Conservation (phyloP, 345 rosid species). For the Acer yangbiense region DNA sequence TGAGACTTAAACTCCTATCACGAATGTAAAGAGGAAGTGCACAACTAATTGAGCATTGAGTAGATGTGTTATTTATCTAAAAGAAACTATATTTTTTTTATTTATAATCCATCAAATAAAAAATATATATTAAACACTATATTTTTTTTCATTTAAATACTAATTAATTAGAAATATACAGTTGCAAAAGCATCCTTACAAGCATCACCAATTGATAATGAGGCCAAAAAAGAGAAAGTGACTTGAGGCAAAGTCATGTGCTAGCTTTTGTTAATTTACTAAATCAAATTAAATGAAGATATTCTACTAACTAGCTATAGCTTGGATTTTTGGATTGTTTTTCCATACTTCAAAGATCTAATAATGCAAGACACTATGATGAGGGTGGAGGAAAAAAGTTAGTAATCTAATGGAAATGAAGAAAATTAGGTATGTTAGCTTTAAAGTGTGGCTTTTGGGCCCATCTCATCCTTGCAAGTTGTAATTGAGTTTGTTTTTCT, state of each 20-base stretch:
- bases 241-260: neutral
- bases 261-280: neutral
- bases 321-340: conserved; percentile 7
- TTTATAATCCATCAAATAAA: too few species aligned
- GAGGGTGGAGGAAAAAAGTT: conserved; percentile 8
- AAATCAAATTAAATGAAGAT: neutral
- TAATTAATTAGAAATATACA: too few species aligned
- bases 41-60: too few species aligned
- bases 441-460: neutral
- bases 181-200: too few species aligned
- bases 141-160: too few species aligned
- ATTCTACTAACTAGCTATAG: neutral
- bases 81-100: too few species aligned
- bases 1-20: too few species aligned
- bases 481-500: neutral
- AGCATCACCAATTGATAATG: neutral
- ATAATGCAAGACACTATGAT: conserved; percentile 9
- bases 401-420: neutral
- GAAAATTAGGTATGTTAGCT: neutral
- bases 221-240: neutral
- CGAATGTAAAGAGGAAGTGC: too few species aligned
- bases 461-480: conserved; percentile 1
- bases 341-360: neutral
- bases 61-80: too few species aligned
- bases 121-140: too few species aligned